Conservation (phyloP, 2,329 filamentous ascomycete genomes). For the Pleurostoma richardsiae region DNA sequence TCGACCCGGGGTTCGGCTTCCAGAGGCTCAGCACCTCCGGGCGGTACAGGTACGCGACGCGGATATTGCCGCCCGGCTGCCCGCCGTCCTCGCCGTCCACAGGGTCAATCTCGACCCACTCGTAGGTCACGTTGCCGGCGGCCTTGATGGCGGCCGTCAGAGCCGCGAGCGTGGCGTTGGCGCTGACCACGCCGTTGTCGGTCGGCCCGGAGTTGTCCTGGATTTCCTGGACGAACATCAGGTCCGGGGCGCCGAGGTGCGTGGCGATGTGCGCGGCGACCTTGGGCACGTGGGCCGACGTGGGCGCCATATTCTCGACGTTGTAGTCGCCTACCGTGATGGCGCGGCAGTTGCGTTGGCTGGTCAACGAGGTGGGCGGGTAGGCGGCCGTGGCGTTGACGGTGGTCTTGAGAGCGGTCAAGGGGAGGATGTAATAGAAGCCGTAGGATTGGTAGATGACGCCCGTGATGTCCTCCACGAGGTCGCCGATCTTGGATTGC, state of each 20-base stretch:
- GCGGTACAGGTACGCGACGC: conserved; percentile 65
- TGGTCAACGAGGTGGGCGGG: conserved; percentile 45
- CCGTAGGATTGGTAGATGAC: conserved; percentile 61
- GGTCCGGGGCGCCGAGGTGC: conserved; percentile 57
- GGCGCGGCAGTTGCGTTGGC: conserved; percentile 51
- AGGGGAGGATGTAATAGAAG: conserved; percentile 64
- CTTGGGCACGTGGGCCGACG: conserved; percentile 46
- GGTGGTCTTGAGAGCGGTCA: conserved; percentile 48
- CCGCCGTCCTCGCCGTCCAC: conserved; percentile 59
- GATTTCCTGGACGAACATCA: conserved; percentile 66
- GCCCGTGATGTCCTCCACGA: conserved; percentile 62
- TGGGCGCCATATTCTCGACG: conserved; percentile 61
- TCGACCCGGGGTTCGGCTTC: conserved; percentile 50
- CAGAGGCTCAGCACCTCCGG: conserved; percentile 53
- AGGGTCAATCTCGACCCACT: conserved; percentile 55
- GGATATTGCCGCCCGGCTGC: conserved; percentile 66
- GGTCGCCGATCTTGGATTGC: conserved; percentile 59
- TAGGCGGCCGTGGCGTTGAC: conserved; percentile 40
- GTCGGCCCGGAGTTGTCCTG: conserved; percentile 61
- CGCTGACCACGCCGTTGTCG: conserved; percentile 51
- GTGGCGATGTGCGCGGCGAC: conserved; percentile 62
- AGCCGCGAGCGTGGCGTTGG: conserved; percentile 54
- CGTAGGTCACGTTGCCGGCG: conserved; percentile 47
- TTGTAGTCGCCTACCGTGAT: conserved; percentile 66
- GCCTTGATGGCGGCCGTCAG: conserved; percentile 44